Conservation (phyloP, 345 rosid species). For the Arabidopsis suecica region DNA sequence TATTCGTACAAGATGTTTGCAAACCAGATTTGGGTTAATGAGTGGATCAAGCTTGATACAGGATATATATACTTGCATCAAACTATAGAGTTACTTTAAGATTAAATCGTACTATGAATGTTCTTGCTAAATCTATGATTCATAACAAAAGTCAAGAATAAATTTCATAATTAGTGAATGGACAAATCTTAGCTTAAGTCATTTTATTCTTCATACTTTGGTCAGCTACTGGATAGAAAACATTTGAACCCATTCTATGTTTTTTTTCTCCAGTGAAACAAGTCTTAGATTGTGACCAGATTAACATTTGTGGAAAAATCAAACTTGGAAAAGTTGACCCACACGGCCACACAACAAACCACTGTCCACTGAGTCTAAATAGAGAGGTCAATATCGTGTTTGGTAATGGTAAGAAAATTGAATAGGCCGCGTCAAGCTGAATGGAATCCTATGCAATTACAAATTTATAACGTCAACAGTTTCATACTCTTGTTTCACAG, state of each 20-base stretch:
- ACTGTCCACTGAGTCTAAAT: constrained; percentile 12
- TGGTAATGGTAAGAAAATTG: constrained; percentile 33
- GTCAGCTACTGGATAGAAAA: constrained; percentile 16
- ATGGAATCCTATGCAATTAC: constrained; percentile 35
- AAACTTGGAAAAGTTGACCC: constrained; percentile 40
- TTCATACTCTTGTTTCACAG: background rate
- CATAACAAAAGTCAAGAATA: background rate
- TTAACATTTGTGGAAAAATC: constrained; percentile 6
- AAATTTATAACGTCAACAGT: constrained; percentile 6
- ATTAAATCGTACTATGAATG: background rate
- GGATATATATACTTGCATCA: background rate
- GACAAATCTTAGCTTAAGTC: background rate
- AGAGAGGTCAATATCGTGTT: constrained; percentile 38
- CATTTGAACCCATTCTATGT: background rate
- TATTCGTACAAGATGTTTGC: background rate
- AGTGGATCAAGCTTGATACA: background rate
- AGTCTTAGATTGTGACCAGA: background rate
- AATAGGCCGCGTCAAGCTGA: constrained; percentile 25
- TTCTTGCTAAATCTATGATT: background rate
- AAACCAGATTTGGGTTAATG: background rate
- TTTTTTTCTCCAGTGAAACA: background rate
- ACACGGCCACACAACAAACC: constrained; percentile 30
- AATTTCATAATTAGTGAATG: background rate
- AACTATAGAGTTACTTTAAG: background rate
- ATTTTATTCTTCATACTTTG: background rate